Evolutionary conservation across 1,284 basidiomycete species (phyloP), one percentile per base, ranked within the genome.

Genomic region (Naganishia liquefaciens): DNA sequence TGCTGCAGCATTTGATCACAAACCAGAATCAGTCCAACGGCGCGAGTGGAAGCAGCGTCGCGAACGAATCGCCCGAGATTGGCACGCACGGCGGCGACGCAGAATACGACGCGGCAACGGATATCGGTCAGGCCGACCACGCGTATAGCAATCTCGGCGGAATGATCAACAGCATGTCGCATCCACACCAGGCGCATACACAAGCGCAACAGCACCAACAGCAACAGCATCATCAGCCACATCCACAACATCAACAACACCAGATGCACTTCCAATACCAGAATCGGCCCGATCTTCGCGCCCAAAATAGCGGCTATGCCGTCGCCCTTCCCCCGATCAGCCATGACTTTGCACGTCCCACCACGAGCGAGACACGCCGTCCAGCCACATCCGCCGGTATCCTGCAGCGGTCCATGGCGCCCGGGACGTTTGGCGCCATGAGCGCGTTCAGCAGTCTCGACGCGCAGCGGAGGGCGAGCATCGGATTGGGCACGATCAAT

Each of bases 381-480:
- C 77, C 77, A 9, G 75, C 76, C 2, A 77, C 77, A 2, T 74
- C 75, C 15, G 73, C 71, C 21, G 76, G 75, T 10, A 71, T 73
- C 1, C 51, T 75, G n/a, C 69, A 73, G 64, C 64, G 69, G 11
- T 53, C 51, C 37, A 39, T 54, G 23, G 66, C 53, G 2, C 57
- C 64, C 2, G 57, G 55, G 23, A 68, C 58, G 51, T 44, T 62
- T 51, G 61, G 57, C 30, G 54, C 44, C 11, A 58, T 54, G 52
- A 44, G 61, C 23, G 43, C 54, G 13, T 39, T 43, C 50, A 42
- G 51, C 23, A 63, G 60, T 28, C 37, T 51, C n/a, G 65, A 60
- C 17, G 52, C 51, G 1, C 53, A 44, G n/a, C 27, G 57, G 25
- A 30, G 52, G 25, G 50, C 54, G 19, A 60, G 62, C 46, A 52